A percentile compares a stretch with the other conserved stretches of the same genome.
Evolutionary conservation across 257 asterid genomes (phyloP).

Genomic region (Petunia secreta): DNA sequence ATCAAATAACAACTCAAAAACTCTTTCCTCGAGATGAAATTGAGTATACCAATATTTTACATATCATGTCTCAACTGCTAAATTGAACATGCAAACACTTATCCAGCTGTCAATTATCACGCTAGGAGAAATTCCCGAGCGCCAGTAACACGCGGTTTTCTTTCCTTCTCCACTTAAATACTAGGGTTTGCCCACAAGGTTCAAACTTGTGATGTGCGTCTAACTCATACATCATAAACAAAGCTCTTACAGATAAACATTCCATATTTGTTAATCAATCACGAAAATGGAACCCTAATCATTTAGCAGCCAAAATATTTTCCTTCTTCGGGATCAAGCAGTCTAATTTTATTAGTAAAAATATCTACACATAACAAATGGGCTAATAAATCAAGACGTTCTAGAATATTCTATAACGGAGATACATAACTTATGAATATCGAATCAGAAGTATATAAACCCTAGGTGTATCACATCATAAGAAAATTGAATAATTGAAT

Average conservation of each 20-base stretch:
- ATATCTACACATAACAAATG: neutral
- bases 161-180: too few species aligned
- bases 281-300: constrained; percentile 8
- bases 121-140: too few species aligned
- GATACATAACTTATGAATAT: neutral
- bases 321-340: too few species aligned
- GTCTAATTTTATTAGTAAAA: too few species aligned
- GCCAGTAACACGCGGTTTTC: too few species aligned
- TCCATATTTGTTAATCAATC: too few species aligned
- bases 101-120: neutral
- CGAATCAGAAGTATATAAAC: neutral
- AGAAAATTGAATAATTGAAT: neutral
- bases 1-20: neutral
- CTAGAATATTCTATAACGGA: neutral
- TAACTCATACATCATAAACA: neutral
- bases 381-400: neutral
- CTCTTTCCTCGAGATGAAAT: neutral
- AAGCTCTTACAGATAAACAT: neutral
- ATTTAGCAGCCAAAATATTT: neutral
- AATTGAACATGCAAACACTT: neutral
- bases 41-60: neutral
- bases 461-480: neutral
- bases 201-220: too few species aligned
- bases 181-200: too few species aligned
- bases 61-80: neutral